Percentiles rank a stretch among this genome's conserved stretches.
phyloP scores from a whole-genome alignment of 495 filamentous ascomycete genomes.

The Immersiella caudata region DNA sequence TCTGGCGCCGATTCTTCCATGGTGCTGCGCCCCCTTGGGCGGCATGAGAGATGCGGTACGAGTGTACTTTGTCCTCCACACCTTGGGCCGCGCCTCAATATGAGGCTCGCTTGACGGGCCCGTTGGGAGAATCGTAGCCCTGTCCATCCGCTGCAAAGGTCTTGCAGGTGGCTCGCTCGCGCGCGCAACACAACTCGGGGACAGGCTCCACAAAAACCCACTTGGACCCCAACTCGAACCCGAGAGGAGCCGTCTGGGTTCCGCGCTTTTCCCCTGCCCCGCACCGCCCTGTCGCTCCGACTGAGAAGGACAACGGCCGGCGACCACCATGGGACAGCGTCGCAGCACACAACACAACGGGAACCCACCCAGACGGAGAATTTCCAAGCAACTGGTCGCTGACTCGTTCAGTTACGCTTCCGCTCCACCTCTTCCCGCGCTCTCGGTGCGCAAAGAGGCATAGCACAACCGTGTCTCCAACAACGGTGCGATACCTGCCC shows the following conservation, averaged over 20 bases:
- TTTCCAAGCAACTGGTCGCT: background rate
- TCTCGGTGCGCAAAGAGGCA: constrained; percentile 14
- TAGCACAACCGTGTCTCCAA: background rate
- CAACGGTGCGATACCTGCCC: background rate
- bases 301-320: background rate
- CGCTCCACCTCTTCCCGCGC: background rate
- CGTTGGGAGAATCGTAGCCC: background rate
- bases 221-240: background rate
- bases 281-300: background rate
- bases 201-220: background rate
- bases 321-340: background rate
- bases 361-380: constrained; percentile 15
- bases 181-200: background rate
- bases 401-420: constrained; percentile 21
- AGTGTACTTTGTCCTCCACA: background rate
- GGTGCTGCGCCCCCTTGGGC: constrained; percentile 9
- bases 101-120: constrained; percentile 19
- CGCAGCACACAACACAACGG: background rate
- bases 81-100: background rate
- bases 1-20: background rate
- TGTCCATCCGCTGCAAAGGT: constrained; percentile 14
- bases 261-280: background rate
- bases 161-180: constrained; percentile 6
- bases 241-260: background rate
- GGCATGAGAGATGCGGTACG: constrained; percentile 5